Evolutionary conservation across 306 rosid species (phyloP), one percentile per base, ranked within the genome.

Genomic region (Trifolium repens): DNA sequence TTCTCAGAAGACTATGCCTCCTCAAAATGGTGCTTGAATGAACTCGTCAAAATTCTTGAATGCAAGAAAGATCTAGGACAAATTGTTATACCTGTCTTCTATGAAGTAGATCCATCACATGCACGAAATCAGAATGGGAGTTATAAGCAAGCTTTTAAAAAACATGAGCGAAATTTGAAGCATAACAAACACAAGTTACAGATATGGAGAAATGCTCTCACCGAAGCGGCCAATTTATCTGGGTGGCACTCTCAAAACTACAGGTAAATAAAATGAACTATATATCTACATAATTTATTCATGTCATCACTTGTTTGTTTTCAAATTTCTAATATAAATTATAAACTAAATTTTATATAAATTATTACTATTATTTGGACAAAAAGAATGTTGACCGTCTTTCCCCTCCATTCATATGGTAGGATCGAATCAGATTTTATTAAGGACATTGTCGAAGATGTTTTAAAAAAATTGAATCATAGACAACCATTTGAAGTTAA

Each of bases 141-240:
- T 13, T 73, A 42, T 3, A 0, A 17, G 34, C 0, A n/a, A 43
- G 69, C 69, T 4, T 73, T 73, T 59, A 19, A 4, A 44, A 10
- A 42, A 9, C 59, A 73, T 1, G 34, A 59, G 69, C 11, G 0
- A 40, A 34, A 43, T 27, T 22, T 3, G 10, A 74, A 63, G 5
- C 8, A 3, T 7, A 3, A 4, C 37, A 34, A 44, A 27, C 52
- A 47, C 13, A 62, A 4, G 62, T 14, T 74, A n/a, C 35, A 46
- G 4, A 62, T 17, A 62, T 74, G 71, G 78, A 74, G 26, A 62
- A 24, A 2, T 4, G 71, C 78, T 47, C 78, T 74, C n/a, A 32
- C 52, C 1, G 30, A 30, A 62, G 78, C 62, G 17, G 37, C 71
- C 7, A 47, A 62, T 32, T 61, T 74, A 54, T 14, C 32, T 32